These are phyloP conservation scores for Amylostereum chailletii DNA, from an alignment of 1,284 basidiomycete genomes.

Conservation along the genomic window DNA sequence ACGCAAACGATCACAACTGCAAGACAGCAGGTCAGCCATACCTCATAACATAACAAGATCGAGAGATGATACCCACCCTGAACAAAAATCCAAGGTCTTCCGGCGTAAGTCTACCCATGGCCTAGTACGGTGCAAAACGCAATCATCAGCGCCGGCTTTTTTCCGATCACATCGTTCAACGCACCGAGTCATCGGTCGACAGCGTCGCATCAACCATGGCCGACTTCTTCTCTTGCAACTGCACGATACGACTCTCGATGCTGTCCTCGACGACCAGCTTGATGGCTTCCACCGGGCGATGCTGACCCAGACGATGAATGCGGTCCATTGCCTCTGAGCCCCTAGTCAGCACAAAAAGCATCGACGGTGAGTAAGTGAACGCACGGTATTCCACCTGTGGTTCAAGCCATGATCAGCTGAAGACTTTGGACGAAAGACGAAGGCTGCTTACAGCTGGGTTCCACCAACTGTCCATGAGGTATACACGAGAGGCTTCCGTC, in stretches of 20 bases:
- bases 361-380: conserved; percentile 18
- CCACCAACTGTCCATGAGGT: conserved; percentile 90
- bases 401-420: conserved; percentile 9
- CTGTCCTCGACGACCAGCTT: conserved; percentile 95
- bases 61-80: conserved; percentile 36
- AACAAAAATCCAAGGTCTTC: conserved; percentile 79
- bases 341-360: conserved; percentile 11
- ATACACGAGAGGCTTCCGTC: conserved; percentile 91
- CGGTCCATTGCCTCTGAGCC: conserved; percentile 91
- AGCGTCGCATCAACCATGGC: conserved; percentile 79
- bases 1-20: too few species aligned
- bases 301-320: conserved; percentile 87
- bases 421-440: conserved; percentile 6
- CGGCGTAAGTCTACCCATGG: conserved; percentile 85
- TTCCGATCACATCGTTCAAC: not conserved
- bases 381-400: conserved; percentile 59
- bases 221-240: conserved; percentile 91
- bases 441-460: conserved; percentile 63
- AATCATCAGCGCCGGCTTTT: conserved; percentile 17
- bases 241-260: conserved; percentile 91
- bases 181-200: conserved; percentile 66
- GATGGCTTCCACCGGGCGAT: conserved; percentile 86
- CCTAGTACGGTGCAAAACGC: conserved; percentile 28
- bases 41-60: too few species aligned
- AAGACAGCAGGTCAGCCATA: too few species aligned